phyloP scores from a whole-genome alignment of 2,329 filamentous ascomycete genomes.

The Botryotinia convoluta region DNA sequence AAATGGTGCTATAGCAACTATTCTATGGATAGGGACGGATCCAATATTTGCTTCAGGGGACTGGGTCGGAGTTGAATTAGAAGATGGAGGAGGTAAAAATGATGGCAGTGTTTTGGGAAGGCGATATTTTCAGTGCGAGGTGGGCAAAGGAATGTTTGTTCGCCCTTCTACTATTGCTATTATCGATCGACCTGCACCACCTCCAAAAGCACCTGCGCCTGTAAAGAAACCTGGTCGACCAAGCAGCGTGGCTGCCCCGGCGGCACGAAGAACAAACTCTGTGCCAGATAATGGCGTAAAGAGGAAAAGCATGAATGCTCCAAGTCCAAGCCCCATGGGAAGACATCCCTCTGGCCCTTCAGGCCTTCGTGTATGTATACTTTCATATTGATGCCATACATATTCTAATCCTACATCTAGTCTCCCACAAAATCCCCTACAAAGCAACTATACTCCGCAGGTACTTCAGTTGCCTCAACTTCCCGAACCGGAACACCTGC shows the following conservation, averaged over 20 bases:
- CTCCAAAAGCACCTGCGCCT: slow-evolving; percentile 35
- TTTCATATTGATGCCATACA: neutral
- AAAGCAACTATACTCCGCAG: slow-evolving; percentile 60
- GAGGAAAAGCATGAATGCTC: slow-evolving; percentile 67
- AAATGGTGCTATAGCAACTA: slow-evolving; percentile 71
- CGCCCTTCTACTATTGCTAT: slow-evolving; percentile 66
- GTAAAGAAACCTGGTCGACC: slow-evolving; percentile 42
- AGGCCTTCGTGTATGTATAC: slow-evolving; percentile 52
- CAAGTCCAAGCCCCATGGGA: slow-evolving; percentile 68
- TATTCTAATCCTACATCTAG: slow-evolving; percentile 44
- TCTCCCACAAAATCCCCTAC: slow-evolving; percentile 78
- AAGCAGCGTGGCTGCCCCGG: slow-evolving; percentile 44
- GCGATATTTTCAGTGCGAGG: slow-evolving; percentile 82
- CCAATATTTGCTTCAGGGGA: slow-evolving; percentile 78
- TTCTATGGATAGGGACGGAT: slow-evolving; percentile 73
- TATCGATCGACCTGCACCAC: slow-evolving; percentile 50
- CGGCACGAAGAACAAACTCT: slow-evolving; percentile 44
- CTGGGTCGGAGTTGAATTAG: slow-evolving; percentile 88
- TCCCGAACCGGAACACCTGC: slow-evolving; percentile 66
- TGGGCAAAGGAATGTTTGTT: slow-evolving; percentile 80
- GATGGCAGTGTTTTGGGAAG: slow-evolving; percentile 87
- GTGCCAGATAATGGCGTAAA: slow-evolving; percentile 56
- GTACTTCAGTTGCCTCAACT: slow-evolving; percentile 53
- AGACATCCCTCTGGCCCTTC: slow-evolving; percentile 56
- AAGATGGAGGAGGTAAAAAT: slow-evolving; percentile 82